Evolutionary conservation across 1,284 basidiomycete species (phyloP).

Genomic region (Sphaerobolus stellatus): DNA sequence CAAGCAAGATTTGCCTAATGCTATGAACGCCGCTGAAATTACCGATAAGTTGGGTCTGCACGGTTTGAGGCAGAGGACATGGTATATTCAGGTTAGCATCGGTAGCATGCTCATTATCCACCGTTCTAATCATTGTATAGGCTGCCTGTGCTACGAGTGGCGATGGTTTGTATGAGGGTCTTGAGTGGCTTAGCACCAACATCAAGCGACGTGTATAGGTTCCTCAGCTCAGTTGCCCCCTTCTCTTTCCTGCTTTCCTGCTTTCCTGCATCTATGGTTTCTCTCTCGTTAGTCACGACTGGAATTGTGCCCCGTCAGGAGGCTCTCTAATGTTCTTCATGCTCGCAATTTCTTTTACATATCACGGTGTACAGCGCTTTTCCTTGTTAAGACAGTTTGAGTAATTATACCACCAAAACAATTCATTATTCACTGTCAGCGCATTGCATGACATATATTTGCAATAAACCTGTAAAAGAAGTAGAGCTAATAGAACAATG

Average conservation of each 20-base stretch:
- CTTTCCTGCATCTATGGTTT: not conserved
- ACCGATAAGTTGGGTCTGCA: constrained; percentile 99
- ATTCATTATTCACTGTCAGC: too few relatives aligned
- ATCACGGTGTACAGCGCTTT: not conserved
- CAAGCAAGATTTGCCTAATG: constrained; percentile 98
- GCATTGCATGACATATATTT: not conserved
- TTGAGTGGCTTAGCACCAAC: constrained; percentile 93
- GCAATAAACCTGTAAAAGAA: not conserved
- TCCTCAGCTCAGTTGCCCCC: not conserved
- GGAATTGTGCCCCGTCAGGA: constrained; percentile 2
- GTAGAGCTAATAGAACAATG: not conserved
- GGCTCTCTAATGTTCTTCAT: constrained; percentile 5
- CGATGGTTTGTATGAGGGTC: constrained; percentile 98
- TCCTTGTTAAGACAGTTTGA: not conserved
- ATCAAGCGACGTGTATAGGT: constrained; percentile 66
- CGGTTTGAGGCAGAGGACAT: constrained; percentile 93
- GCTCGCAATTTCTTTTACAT: not conserved
- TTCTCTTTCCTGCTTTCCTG: not conserved
- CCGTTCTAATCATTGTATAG: constrained; percentile 35
- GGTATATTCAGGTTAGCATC: constrained; percentile 92
- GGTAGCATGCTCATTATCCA: not conserved
- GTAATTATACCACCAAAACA: too few relatives aligned
- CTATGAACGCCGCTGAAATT: constrained; percentile 99
- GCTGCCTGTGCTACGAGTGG: constrained; percentile 98
- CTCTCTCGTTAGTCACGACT: not conserved